A percentile compares a stretch with the other conserved stretches of the same genome.
phyloP scores from a whole-genome alignment of 2,329 filamentous ascomycete species.

The Fusarium coicis region DNA sequence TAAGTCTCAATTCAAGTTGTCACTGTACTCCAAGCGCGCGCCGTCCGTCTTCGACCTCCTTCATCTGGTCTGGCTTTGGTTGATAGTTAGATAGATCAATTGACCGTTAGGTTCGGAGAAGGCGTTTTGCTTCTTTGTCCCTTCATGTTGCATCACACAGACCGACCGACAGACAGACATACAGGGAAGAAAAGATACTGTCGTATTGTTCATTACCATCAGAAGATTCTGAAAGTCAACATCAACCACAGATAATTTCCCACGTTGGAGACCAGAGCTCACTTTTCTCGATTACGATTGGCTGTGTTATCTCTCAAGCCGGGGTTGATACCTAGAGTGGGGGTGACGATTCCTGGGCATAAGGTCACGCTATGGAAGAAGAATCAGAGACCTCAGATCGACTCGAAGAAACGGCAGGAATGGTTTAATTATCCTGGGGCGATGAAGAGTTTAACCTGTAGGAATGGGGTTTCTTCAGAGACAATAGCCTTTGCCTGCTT shows the following conservation, averaged over 20 bases:
- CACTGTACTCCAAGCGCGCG: background rate
- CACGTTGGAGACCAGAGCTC: constrained; percentile 32
- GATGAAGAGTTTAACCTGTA: background rate
- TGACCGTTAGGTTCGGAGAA: constrained; percentile 3
- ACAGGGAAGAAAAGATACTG: background rate
- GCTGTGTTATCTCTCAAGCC: constrained; percentile 11
- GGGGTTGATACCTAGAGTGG: constrained; percentile 25
- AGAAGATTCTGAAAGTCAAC: constrained; percentile 4
- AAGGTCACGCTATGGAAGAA: constrained; percentile 13
- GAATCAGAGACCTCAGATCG: constrained; percentile 9
- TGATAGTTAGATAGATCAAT: background rate
- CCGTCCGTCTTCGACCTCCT: background rate
- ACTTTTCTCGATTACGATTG: constrained; percentile 24
- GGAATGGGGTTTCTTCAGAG: constrained; percentile 26
- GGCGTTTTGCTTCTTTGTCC: constrained; percentile 23
- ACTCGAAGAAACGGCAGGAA: constrained; percentile 22
- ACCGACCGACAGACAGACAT: background rate
- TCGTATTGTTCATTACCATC: background rate
- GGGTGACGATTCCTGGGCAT: constrained; percentile 15
- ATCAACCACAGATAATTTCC: constrained; percentile 42
- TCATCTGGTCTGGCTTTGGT: background rate
- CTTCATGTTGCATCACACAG: background rate
- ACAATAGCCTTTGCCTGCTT: background rate
- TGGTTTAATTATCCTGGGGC: constrained; percentile 4
- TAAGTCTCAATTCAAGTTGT: background rate